Evolutionary conservation across 805 yeast genomes (phyloP), one percentile per base, ranked within the genome.

Genomic region (Yarrowia yakushimensis): DNA sequence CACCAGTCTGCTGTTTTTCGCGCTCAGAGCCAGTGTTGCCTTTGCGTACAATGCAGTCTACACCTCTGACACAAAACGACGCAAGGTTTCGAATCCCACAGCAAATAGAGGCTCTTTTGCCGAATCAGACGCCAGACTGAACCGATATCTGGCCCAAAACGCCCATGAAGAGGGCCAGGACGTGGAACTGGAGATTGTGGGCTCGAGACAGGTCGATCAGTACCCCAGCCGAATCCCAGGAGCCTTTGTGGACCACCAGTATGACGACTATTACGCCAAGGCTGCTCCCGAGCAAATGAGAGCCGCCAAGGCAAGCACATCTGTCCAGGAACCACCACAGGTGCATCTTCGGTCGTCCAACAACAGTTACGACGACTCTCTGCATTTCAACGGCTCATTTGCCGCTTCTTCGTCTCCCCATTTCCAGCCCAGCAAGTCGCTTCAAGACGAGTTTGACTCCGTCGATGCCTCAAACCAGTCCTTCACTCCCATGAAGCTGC

Each of bases 261-360:
- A 55, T 10, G 61, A 55, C 6, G 48, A 20, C 9, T 55, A 39
- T 18, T 55, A 55, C 30, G 36, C 61, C 30, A 30, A 20, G 15
- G 48, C 31, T 8, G 61, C 61, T 9, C 61, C 61, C 4, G 61
- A 55, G 28, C 48, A 55, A 30, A 28, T 55, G 48, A 55, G 37
- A 28, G 48, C 37, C 5, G 61, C 61, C 37, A 17, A 31, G 31
- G 37, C 55, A 6, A 45, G 17, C 36, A 22, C 39, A 22, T 13
- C 36, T 10, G 22, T 48, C 41, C 57, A 48, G 57, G 57, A 48
- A 23, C 57, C 57, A 4, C 57, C 57, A 8, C 57, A 31, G 41
- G 57, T 41, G 3, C 57, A 48, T 23, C 31, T 48, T 6, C 23
- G 57, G 52, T 30, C 36, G 33, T 23, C 57, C 33, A 33, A 52